phyloP scores from a whole-genome alignment of 2,329 filamentous ascomycete genomes.

The Trichophyton schoenleinii region DNA sequence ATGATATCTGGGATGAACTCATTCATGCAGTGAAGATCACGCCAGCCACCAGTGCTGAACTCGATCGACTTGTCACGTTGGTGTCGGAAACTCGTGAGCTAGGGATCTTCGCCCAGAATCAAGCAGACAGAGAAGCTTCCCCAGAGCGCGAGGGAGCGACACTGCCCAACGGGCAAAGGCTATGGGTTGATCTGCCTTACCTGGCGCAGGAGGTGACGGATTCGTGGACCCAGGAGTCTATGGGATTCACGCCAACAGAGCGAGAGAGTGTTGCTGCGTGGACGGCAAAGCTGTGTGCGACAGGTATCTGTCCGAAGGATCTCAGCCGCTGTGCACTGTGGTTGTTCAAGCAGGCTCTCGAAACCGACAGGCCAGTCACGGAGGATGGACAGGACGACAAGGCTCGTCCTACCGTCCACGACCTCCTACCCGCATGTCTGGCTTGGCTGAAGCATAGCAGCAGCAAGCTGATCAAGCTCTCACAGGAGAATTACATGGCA shows the following conservation, averaged over 20 bases:
- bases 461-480: slow-evolving; percentile 1
- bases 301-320: not conserved
- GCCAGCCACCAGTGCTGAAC: not conserved
- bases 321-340: not conserved
- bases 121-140: not conserved
- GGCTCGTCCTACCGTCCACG: not conserved
- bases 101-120: not conserved
- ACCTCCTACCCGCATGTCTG: not conserved
- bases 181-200: not conserved
- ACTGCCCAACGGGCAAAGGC: not conserved
- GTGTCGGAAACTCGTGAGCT: not conserved
- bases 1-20: slow-evolving; percentile 1
- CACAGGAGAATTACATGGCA: not conserved
- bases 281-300: not conserved
- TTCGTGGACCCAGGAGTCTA: not conserved
- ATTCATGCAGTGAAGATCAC: not conserved
- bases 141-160: not conserved
- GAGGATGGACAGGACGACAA: not conserved
- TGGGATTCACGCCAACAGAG: not conserved
- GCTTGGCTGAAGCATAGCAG: not conserved
- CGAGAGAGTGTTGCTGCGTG: not conserved
- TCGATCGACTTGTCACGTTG: not conserved
- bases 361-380: not conserved
- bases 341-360: slow-evolving; percentile 1
- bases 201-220: not conserved